Base-by-base conservation (phyloP, 495 filamentous ascomycete species). In the Tuber borchii region DNA sequence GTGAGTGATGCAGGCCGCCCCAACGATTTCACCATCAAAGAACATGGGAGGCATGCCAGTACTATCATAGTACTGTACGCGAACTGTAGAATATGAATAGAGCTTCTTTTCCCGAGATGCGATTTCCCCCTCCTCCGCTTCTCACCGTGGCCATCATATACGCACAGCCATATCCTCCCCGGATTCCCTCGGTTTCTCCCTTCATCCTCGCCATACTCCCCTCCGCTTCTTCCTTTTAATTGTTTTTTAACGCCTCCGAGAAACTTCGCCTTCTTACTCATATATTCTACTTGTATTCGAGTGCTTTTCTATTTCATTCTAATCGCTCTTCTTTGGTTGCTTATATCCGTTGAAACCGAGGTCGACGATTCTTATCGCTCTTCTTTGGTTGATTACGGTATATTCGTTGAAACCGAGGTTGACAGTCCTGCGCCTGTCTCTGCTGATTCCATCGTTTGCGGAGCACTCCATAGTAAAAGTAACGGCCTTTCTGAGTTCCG, bases 371-470 rank as follows among this genome's bases (percentile, higher is more conserved):
- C 42, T 46, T 37, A 70, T 61, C 48, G 56, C 74, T 45, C 72
- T 61, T 45, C 72, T 61, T 65, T 31, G n/a, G 56, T 65, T 31
- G 56, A n/a, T 17, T 65, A 14, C 34, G 34, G 34, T 37, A 37
- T 26, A 31, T 31, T 31, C 56, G 56, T 31, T 26, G 56, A 65
- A 65, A 65, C 56, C 56, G 56, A 65, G 56, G 56, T 26, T n/a
- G n/a, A 31, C 56, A 72, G 71, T 74, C 76, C 42, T 46, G 76
- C 73, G 70, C 78, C 56, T 71, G 46, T 37, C 45, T 37, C 76
- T 70, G 69, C 76, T 78, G 75, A 78, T 78, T 74, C 46, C 72
- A 69, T 65, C 56, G 51, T 26, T n/a, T 26, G 26, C 51, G 51
- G 51, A 19, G 22, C 8, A 51, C 46, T 22, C 19, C 10, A 43